phyloP scores from a whole-genome alignment of 2,329 filamentous ascomycete species.

The Paraconiothyrium brasiliense region DNA sequence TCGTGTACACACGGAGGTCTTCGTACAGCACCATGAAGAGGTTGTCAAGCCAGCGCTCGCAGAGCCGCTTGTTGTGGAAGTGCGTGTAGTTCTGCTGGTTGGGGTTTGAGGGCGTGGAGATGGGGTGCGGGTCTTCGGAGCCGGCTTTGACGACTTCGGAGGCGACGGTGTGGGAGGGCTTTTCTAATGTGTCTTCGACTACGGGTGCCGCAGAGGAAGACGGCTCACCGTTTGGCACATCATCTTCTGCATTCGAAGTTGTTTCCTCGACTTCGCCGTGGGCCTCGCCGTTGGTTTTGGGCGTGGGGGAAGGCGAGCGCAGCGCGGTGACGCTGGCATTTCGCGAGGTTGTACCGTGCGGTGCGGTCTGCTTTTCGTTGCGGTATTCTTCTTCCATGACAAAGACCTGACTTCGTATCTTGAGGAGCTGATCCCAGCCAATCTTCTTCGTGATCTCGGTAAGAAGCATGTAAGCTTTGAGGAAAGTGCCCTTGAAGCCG shows the following conservation, averaged over 20 bases:
- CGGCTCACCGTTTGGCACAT: conserved; percentile 42
- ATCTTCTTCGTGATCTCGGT: conserved; percentile 97
- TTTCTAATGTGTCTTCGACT: conserved; percentile 68
- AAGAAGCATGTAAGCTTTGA: conserved; percentile 91
- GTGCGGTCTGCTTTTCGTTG: conserved; percentile 74
- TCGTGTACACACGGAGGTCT: conserved; percentile 96
- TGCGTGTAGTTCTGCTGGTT: conserved; percentile 79
- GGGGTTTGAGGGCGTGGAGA: conserved; percentile 59
- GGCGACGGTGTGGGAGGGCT: conserved; percentile 80
- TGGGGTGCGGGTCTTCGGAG: conserved; percentile 63
- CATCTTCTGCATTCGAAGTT: conserved; percentile 31
- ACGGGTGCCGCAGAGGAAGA: conserved; percentile 37
- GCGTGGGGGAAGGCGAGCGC: conserved; percentile 68
- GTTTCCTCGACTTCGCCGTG: conserved; percentile 40
- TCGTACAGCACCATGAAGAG: conserved; percentile 99
- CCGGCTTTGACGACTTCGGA: conserved; percentile 81
- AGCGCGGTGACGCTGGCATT: conserved; percentile 84
- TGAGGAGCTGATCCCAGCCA: conserved; percentile 95
- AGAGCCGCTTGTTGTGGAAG: conserved; percentile 96
- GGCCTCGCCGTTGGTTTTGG: conserved; percentile 33
- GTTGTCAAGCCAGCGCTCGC: conserved; percentile 97
- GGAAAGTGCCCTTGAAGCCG: conserved; percentile 92
- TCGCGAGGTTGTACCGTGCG: conserved; percentile 58
- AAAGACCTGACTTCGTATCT: conserved; percentile 95
- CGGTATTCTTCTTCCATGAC: conserved; percentile 99